Evolutionary conservation across 257 asterid species (phyloP).

Genomic region (Nicotiana tomentosiformis): DNA sequence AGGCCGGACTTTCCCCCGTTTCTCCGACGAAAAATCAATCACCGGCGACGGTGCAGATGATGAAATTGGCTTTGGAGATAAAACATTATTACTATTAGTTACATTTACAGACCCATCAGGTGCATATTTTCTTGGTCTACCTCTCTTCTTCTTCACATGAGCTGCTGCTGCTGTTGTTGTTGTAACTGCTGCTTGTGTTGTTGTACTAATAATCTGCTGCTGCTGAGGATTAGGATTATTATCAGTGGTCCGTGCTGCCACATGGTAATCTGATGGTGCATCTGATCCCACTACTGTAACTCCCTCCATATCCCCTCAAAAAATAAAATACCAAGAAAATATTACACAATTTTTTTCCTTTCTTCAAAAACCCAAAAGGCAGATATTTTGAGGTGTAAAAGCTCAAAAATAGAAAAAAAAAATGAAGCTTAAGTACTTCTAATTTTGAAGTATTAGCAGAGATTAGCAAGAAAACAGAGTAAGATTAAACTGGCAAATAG

Average conservation of each 20-base stretch:
- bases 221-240: no score
- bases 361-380: constrained; percentile 30
- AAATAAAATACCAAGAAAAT: not conserved
- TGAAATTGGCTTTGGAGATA: constrained; percentile 87
- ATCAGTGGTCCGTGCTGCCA: constrained; percentile 54
- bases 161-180: no score
- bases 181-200: no score
- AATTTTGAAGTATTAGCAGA: not conserved
- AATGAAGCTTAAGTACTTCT: constrained; percentile 20
- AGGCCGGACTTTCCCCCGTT: constrained; percentile 60
- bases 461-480: no score
- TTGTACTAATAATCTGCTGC: no score
- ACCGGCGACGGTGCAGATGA: constrained; percentile 82
- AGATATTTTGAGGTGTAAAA: constrained; percentile 7
- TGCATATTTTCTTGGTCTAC: constrained; percentile 86
- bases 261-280: constrained; percentile 83
- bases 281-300: constrained; percentile 92
- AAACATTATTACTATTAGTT: constrained; percentile 20
- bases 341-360: not conserved
- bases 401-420: constrained; percentile 4
- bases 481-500: no score
- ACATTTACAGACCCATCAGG: constrained; percentile 57
- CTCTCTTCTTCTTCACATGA: constrained; percentile 68
- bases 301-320: constrained; percentile 48
- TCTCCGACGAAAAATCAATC: constrained; percentile 69